These are phyloP conservation scores for Dianthus caryophyllus DNA, from an alignment of 148 eudicot genomes.

Conservation along the genomic window DNA sequence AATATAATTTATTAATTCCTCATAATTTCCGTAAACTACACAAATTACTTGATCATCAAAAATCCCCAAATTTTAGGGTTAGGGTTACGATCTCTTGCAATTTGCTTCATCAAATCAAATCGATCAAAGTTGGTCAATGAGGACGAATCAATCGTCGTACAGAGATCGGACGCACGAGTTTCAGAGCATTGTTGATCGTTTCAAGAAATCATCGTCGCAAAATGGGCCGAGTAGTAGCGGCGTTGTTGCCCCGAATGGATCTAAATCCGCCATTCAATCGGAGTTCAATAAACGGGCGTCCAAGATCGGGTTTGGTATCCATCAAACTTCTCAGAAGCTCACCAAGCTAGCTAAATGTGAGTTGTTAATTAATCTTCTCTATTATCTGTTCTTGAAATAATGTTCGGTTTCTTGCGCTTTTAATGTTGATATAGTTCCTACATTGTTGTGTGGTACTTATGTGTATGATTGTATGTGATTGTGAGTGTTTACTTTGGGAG, in stretches of 20 bases:
- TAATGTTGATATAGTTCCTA: background rate
- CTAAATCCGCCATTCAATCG: slow-evolving; percentile 56
- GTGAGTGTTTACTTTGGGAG: background rate
- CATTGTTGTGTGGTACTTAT: background rate
- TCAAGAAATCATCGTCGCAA: slow-evolving; percentile 34
- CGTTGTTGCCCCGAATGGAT: slow-evolving; percentile 29
- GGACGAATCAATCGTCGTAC: slow-evolving; percentile 50
- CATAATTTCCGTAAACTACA: too few species aligned
- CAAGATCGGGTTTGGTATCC: slow-evolving; percentile 66
- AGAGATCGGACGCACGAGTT: slow-evolving; percentile 77
- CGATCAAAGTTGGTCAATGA: slow-evolving; percentile 20
- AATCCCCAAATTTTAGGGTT: background rate
- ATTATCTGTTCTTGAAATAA: background rate
- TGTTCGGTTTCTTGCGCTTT: background rate
- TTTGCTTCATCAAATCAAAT: too few species aligned
- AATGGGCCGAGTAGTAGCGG: slow-evolving; percentile 33
- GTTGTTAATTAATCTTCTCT: slow-evolving; percentile 5
- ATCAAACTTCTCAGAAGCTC: slow-evolving; percentile 83
- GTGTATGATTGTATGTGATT: background rate
- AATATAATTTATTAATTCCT: too few species aligned
- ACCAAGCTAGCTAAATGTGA: slow-evolving; percentile 73
- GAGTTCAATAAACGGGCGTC: slow-evolving; percentile 75
- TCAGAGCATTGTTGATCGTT: slow-evolving; percentile 47
- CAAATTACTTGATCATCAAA: too few species aligned
- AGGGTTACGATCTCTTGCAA: slow-evolving; percentile 16